Base-by-base conservation (phyloP, 768 basidiomycete genomes). In the Lepiota venenata region DNA sequence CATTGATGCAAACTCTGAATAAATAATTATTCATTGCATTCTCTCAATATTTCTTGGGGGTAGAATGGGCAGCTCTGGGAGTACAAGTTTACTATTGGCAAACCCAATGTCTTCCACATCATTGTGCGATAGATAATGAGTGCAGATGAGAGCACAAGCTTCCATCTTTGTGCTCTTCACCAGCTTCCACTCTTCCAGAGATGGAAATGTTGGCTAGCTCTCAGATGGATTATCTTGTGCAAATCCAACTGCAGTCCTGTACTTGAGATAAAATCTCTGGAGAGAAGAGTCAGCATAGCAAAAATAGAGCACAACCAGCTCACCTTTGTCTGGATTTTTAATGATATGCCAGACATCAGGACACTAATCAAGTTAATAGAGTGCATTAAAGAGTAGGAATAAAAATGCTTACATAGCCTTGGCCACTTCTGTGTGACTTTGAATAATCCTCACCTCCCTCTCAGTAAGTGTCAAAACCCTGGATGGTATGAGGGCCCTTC, bases 371-470 rank as follows among this genome's bases (percentile, higher is more conserved):
- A 16, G 35, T 12, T 21, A n/a, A 46, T 7, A 44, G 18, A 2
- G n/a, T n/a, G n/a, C n/a, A n/a, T n/a, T n/a, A n/a, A 16, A 37
- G 27, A 15, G 36, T 20, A n/a, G 16, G 20, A 27, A 22, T 9
- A n/a, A 29, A 29, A 12, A 43, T 2, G 25, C 50, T 42, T 11
- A 54, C 45, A 15, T 21, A 2, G 42, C 37, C 10, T 45, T 20
- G 12, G 21, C 25, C 5, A 10, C 45, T 6, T 25, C 44, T 44
- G 21, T 21, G 6, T 14, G 47, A 0, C 47, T 36, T 0, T 46
- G 46, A 3, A 67, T 63, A 2, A 66, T 63, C 3, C 53, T 39
- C 3, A 46, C 46, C 53, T 69, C 68, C 1, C 61, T 50, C 0
- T 56, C 35, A 5, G 61, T 63, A 2, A 68, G 49, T 0, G 50